A percentile compares a stretch with the other conserved stretches of the same genome.
Conservation (phyloP, 768 basidiomycete species). For the Coprinellus micaceus region DNA sequence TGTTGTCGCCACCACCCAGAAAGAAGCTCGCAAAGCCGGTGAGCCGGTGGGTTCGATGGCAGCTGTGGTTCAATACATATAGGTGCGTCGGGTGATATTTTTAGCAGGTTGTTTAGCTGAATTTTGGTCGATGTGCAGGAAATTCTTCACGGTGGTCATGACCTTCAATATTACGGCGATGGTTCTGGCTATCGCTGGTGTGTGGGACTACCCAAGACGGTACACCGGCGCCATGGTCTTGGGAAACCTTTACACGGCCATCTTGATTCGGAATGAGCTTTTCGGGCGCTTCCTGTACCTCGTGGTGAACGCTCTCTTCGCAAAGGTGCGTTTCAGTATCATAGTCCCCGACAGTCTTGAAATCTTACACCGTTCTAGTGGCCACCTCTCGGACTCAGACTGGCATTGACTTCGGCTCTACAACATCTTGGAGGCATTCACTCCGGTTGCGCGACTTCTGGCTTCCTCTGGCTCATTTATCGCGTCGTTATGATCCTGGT, state of each 20-base stretch:
- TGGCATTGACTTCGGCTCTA: slow-evolving; percentile 69
- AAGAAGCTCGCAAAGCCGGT: slow-evolving; percentile 30
- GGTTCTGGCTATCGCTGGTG: slow-evolving; percentile 54
- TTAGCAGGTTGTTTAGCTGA: not conserved
- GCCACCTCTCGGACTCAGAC: slow-evolving; percentile 51
- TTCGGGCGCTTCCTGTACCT: slow-evolving; percentile 77
- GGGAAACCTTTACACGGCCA: slow-evolving; percentile 68
- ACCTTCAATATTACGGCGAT: slow-evolving; percentile 58
- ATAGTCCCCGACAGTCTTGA: not conserved
- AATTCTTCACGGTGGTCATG: slow-evolving; percentile 67
- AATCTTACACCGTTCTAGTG: slow-evolving; percentile 27
- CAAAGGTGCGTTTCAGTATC: slow-evolving; percentile 50
- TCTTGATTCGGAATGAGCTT: slow-evolving; percentile 78
- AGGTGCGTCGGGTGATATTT: slow-evolving; percentile 37
- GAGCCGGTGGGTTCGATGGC: slow-evolving; percentile 56
- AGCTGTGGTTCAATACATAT: slow-evolving; percentile 79
- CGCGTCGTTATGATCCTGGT: slow-evolving; percentile 53
- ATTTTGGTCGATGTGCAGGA: slow-evolving; percentile 36
- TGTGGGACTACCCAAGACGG: slow-evolving; percentile 63
- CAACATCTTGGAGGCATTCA: slow-evolving; percentile 84
- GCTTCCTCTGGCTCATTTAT: slow-evolving; percentile 68
- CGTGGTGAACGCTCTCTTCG: slow-evolving; percentile 68
- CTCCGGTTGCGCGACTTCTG: slow-evolving; percentile 76
- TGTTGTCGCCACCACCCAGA: slow-evolving; percentile 10
- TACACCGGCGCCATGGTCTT: slow-evolving; percentile 72